Base-by-base conservation (phyloP, 148 eudicot species). In the Fagopyrum esculentum region DNA sequence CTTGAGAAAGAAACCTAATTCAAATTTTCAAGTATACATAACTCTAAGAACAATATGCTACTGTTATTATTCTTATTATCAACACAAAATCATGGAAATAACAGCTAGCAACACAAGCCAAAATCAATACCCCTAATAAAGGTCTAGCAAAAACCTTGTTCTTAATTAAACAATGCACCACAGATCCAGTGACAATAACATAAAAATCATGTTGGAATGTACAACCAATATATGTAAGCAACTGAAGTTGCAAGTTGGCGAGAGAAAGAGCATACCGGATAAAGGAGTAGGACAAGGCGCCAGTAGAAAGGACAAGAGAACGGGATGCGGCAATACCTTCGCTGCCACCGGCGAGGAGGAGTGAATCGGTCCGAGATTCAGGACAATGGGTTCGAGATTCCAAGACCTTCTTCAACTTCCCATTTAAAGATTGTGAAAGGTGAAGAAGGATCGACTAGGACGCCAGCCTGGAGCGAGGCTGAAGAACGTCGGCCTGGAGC, bases 341-440 rank as follows among this genome's bases (percentile, higher is more conserved):
- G 74, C 96, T 92, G 49, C 98, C 93, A 77, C 93, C 98, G 80
- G 98, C 84, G 74, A 92, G 82, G 3, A 94, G 93, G 79, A 63
- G 82, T 8, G 97, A 87, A 79, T 85, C 90, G 26, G 26, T 22
- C 0, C 26, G 26, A 22, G 26, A 22, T n/a, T n/a, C n/a, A n/a
- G n/a, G n/a, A n/a, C n/a, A n/a, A n/a, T n/a, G n/a, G n/a, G n/a
- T n/a, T n/a, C n/a, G n/a, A n/a, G n/a, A n/a, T n/a, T n/a, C n/a
- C n/a, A n/a, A n/a, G n/a, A n/a, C n/a, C n/a, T n/a, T n/a, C n/a
- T n/a, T n/a, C n/a, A n/a, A n/a, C n/a, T n/a, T n/a, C n/a, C n/a
- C n/a, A n/a, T n/a, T n/a, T n/a, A n/a, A n/a, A n/a, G n/a, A n/a
- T n/a, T n/a, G n/a, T n/a, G n/a, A n/a, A n/a, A n/a, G n/a, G n/a